phyloP scores from a whole-genome alignment of 164 flowering plant genomes.

The Tetrastigma voinierianum region DNA sequence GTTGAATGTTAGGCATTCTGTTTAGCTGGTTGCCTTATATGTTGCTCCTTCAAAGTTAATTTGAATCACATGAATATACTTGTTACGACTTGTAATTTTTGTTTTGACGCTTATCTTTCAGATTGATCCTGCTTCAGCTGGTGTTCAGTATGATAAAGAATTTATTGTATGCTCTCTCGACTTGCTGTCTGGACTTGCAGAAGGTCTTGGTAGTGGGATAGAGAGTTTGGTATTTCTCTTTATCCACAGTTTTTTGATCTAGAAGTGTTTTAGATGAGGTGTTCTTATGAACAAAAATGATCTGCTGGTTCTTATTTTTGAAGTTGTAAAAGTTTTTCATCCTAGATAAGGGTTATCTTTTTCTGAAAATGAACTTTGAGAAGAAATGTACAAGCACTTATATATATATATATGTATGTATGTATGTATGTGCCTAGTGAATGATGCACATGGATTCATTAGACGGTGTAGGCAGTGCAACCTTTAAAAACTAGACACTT shows the following conservation, averaged over 20 bases:
- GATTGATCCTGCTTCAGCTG: constrained; percentile 85
- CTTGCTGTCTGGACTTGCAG: constrained; percentile 91
- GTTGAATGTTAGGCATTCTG: neutral
- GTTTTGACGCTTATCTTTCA: constrained; percentile 25
- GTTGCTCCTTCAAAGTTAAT: neutral
- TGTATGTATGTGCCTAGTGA: neutral
- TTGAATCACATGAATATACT: neutral
- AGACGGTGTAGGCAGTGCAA: no score
- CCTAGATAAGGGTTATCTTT: neutral
- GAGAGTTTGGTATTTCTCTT: constrained; percentile 79
- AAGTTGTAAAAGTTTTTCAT: neutral
- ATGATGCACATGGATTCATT: no score
- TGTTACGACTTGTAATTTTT: neutral
- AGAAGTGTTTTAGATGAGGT: neutral
- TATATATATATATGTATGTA: no score
- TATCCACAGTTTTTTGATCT: neutral
- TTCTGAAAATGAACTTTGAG: neutral
- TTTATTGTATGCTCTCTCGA: constrained; percentile 93
- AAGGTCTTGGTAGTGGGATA: constrained; percentile 95
- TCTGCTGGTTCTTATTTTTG: neutral
- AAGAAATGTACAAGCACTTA: neutral
- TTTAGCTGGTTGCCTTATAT: neutral
- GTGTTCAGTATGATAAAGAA: constrained; percentile 87
- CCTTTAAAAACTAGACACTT: no score
- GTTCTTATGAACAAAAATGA: neutral